These are phyloP conservation scores for Fusarium anguioides DNA, from an alignment of 2,329 filamentous ascomycete species.

Conservation along the genomic window DNA sequence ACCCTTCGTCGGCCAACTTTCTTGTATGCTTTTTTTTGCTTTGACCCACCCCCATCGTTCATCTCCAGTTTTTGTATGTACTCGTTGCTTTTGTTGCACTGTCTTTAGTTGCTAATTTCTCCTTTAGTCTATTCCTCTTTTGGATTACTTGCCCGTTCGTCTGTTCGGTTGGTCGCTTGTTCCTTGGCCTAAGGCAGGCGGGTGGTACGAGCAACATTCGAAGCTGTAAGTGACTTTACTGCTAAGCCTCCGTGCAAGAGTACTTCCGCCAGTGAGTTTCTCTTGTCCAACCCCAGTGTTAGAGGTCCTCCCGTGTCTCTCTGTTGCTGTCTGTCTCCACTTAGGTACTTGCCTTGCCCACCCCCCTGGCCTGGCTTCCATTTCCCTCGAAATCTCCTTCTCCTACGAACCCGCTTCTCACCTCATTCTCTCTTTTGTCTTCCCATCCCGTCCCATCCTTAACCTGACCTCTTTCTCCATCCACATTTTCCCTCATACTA, in stretches of 20 bases:
- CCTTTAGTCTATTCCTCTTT: slow-evolving; percentile 30
- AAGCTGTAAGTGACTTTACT: background rate
- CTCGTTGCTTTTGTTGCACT: slow-evolving; percentile 16
- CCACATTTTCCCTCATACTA: slow-evolving; percentile 25
- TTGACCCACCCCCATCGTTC: background rate
- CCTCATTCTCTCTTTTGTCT: slow-evolving; percentile 32
- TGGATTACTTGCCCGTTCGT: slow-evolving; percentile 29
- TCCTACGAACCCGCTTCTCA: slow-evolving; percentile 35
- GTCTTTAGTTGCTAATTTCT: slow-evolving; percentile 42
- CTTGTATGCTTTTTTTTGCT: background rate
- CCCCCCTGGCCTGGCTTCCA: slow-evolving; percentile 21
- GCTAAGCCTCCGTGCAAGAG: background rate
- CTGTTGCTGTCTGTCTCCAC: background rate
- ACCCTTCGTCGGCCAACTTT: slow-evolving; percentile 1
- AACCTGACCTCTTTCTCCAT: slow-evolving; percentile 28
- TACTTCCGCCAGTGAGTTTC: slow-evolving; percentile 2
- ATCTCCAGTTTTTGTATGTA: background rate
- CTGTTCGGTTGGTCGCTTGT: slow-evolving; percentile 24
- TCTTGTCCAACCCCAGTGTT: slow-evolving; percentile 23
- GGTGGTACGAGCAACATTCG: slow-evolving; percentile 35
- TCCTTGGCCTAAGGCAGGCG: slow-evolving; percentile 19
- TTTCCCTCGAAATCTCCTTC: slow-evolving; percentile 42
- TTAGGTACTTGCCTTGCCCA: slow-evolving; percentile 13
- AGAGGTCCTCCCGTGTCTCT: slow-evolving; percentile 13
- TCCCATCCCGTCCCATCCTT: slow-evolving; percentile 26